Evolutionary conservation across 2,329 filamentous ascomycete genomes (phyloP).

Genomic region (Chlorencoelia australis): DNA sequence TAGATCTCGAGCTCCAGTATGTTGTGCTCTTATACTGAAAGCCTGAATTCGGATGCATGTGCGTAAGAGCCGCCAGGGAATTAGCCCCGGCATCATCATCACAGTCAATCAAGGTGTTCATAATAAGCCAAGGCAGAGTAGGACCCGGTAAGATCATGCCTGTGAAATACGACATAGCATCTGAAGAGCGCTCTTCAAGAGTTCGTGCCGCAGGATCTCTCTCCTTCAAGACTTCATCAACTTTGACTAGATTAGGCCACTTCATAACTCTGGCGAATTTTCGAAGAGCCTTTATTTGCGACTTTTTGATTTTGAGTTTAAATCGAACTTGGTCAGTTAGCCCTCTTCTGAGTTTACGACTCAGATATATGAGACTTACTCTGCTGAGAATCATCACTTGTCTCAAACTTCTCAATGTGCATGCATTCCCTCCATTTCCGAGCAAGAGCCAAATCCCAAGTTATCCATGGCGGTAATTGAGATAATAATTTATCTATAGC

Average conservation of each 20-base stretch:
- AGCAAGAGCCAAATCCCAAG: slow-evolving; percentile 65
- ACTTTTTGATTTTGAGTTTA: slow-evolving; percentile 52
- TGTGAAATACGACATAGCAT: slow-evolving; percentile 69
- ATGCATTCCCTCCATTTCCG: slow-evolving; percentile 64
- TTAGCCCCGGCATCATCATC: slow-evolving; percentile 59
- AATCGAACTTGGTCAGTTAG: slow-evolving; percentile 54
- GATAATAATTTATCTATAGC: slow-evolving; percentile 54
- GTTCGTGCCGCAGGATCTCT: slow-evolving; percentile 40
- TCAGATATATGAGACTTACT: slow-evolving; percentile 28
- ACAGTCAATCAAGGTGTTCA: slow-evolving; percentile 69
- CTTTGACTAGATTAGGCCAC: slow-evolving; percentile 63
- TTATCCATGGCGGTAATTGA: slow-evolving; percentile 59
- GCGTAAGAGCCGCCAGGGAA: slow-evolving; percentile 55
- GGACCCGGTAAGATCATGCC: slow-evolving; percentile 62
- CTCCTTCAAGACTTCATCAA: slow-evolving; percentile 51
- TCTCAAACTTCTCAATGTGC: slow-evolving; percentile 49
- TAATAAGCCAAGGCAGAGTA: slow-evolving; percentile 63
- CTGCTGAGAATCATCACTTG: slow-evolving; percentile 39
- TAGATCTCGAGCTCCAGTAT: slow-evolving; percentile 64
- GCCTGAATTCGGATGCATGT: slow-evolving; percentile 57
- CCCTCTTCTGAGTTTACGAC: too few species aligned
- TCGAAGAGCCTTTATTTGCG: slow-evolving; percentile 58
- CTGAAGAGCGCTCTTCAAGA: slow-evolving; percentile 53
- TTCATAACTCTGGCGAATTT: slow-evolving; percentile 64
- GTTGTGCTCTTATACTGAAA: slow-evolving; percentile 72